These are phyloP conservation scores for Candida sanyiensis DNA, from an alignment of 805 yeast genomes.

Conservation along the genomic window DNA sequence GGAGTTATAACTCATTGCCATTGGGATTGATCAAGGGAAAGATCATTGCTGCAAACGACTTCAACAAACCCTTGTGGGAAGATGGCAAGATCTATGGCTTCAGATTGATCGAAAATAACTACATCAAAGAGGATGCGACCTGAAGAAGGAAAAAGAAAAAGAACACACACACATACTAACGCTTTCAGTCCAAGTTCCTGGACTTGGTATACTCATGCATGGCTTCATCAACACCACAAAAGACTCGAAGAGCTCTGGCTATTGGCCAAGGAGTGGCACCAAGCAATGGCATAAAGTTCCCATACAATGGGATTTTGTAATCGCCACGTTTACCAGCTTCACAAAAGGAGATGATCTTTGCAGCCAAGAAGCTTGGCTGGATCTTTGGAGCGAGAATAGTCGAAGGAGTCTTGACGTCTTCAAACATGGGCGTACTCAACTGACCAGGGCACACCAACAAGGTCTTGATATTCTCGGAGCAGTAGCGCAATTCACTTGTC, in stretches of 20 bases:
- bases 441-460: constrained; percentile 87
- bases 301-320: constrained; percentile 71
- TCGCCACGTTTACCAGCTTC: constrained; percentile 61
- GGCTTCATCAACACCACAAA: constrained; percentile 43
- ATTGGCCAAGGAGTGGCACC: constrained; percentile 69
- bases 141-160: not conserved
- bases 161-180: too few species aligned
- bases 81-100: constrained; percentile 44
- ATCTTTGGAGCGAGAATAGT: constrained; percentile 75
- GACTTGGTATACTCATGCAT: constrained; percentile 23
- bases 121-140: constrained; percentile 30
- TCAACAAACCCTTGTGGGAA: constrained; percentile 39
- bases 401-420: constrained; percentile 69
- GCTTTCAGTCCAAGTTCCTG: not conserved
- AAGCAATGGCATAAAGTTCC: constrained; percentile 64
- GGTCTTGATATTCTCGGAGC: constrained; percentile 56
- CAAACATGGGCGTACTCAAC: constrained; percentile 68
- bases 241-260: constrained; percentile 34
- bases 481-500: constrained; percentile 57
- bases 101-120: constrained; percentile 50
- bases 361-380: constrained; percentile 62
- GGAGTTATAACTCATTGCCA: constrained; percentile 87
- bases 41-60: constrained; percentile 64
- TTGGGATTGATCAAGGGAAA: constrained; percentile 85
- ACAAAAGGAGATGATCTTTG: constrained; percentile 47